Conservation (phyloP, 441 rosid genomes). For the Syzygium malaccense region DNA sequence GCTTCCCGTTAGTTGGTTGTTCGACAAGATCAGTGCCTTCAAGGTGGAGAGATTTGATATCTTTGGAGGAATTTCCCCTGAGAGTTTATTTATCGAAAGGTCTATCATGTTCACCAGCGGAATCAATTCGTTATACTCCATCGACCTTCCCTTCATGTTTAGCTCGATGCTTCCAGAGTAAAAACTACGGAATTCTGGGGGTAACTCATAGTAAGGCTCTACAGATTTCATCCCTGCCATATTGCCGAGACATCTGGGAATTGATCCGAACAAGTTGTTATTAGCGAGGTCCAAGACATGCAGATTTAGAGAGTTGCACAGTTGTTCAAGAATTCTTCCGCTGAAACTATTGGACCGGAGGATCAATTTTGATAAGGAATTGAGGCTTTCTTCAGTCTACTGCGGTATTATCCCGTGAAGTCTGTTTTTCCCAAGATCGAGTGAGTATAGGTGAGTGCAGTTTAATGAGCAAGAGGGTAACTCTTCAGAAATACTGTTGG, state of each 20-base stretch:
- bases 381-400: constrained; percentile 5
- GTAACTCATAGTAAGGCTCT: not conserved
- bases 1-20: not conserved
- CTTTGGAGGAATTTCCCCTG: constrained; percentile 1
- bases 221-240: constrained; percentile 3
- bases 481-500: constrained; percentile 13
- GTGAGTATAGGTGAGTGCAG: not conserved
- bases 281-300: constrained; percentile 7
- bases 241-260: not conserved
- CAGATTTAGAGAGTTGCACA: constrained; percentile 3
- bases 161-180: constrained; percentile 1
- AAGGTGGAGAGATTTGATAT: not conserved
- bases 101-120: not conserved
- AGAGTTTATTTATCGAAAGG: not conserved
- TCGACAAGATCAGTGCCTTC: not conserved
- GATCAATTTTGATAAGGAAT: not conserved
- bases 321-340: constrained; percentile 9
- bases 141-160: not conserved
- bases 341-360: constrained; percentile 3
- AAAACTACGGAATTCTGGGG: not conserved
- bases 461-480: constrained; percentile 9
- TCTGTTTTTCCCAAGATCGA: constrained; percentile 22
- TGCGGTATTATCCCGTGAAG: constrained; percentile 11
- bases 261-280: constrained; percentile 3
- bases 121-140: not conserved